Evolutionary conservation across 1,284 basidiomycete genomes (phyloP), one percentile per base, ranked within the genome.

Genomic region (Caloboletus firmus): DNA sequence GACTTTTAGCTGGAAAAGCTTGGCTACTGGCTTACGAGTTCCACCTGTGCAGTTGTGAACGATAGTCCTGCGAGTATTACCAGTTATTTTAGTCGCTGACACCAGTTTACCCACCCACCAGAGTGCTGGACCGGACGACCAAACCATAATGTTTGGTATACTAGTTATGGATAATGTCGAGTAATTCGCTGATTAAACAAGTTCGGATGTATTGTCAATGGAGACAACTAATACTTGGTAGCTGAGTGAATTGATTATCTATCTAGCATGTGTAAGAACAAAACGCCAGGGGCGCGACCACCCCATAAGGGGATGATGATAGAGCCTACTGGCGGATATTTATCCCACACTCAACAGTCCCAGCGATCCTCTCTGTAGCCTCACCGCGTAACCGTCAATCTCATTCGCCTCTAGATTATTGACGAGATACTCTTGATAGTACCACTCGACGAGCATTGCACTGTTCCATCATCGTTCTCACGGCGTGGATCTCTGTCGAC

Each of bases 341-440:
- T 34, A 58, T 34, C 26, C 32, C 34, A 49, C 49, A 28, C 49
- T 62, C 37, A 42, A 53, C 49, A 84, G 68, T 5, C 83, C 83
- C 24, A 84, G 62, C 15, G 64, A 70, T 17, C 82, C 81, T 49
- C 60, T 72, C 58, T 76, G 72, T 53, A 84, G 59, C 50, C 73
- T 72, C 31, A 81, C 76, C 18, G 76, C 78, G 57, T 74, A 78
- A 6, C 81, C 80, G 6, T 69, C 70, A 32, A 84, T 67, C 28
- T 72, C 69, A 55, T 84, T 82, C 7, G 70, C 61, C 62, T 84
- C 80, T 47, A 84, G 62, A 58, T 83, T 84, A 54, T 82, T 78
- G 53, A 77, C 74, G 46, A 67, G 71, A 64, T 75, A 82, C 70
- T 78, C 84, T 55, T 68, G 71, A 66, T 79, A n/a, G 82, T 7